A percentile compares a stretch with the other conserved stretches of the same genome.
Evolutionary conservation across 1,284 basidiomycete genomes (phyloP).

Genomic region (Phellopilus nigrolimitatus): DNA sequence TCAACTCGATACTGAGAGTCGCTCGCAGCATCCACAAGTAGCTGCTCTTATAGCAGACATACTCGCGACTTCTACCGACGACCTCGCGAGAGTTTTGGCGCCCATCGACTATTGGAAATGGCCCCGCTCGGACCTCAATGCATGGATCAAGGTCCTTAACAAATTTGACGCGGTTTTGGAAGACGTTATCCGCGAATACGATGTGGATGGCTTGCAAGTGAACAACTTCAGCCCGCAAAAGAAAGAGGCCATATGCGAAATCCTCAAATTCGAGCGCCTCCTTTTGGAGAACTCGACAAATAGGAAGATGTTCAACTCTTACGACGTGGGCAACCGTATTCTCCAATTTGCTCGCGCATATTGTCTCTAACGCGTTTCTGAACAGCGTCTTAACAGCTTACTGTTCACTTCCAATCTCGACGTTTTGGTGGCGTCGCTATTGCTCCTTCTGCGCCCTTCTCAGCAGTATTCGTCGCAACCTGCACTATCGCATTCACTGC

Average conservation of each 20-base stretch:
- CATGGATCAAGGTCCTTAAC: slow-evolving; percentile 94
- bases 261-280: slow-evolving; percentile 85
- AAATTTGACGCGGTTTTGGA: slow-evolving; percentile 90
- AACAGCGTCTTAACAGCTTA: slow-evolving; percentile 83
- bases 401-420: slow-evolving; percentile 88
- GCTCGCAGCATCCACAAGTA: slow-evolving; percentile 64
- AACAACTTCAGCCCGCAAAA: slow-evolving; percentile 75
- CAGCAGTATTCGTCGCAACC: slow-evolving; percentile 91
- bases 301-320: slow-evolving; percentile 93
- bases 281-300: slow-evolving; percentile 98
- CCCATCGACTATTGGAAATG: slow-evolving; percentile 84
- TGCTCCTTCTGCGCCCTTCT: slow-evolving; percentile 85
- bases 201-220: slow-evolving; percentile 77
- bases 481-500: slow-evolving; percentile 70
- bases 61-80: slow-evolving; percentile 57
- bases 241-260: slow-evolving; percentile 75
- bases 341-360: slow-evolving; percentile 3
- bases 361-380: slow-evolving; percentile 19
- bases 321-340: slow-evolving; percentile 74
- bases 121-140: slow-evolving; percentile 95
- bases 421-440: slow-evolving; percentile 79
- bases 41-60: slow-evolving; percentile 69
- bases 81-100: slow-evolving; percentile 58
- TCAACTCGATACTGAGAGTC: not conserved
- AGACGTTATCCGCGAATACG: slow-evolving; percentile 78